A percentile compares a stretch with the other conserved stretches of the same genome.
Evolutionary conservation across 177 flowering plant species (phyloP).

Genomic region (Vitis hybrid): DNA sequence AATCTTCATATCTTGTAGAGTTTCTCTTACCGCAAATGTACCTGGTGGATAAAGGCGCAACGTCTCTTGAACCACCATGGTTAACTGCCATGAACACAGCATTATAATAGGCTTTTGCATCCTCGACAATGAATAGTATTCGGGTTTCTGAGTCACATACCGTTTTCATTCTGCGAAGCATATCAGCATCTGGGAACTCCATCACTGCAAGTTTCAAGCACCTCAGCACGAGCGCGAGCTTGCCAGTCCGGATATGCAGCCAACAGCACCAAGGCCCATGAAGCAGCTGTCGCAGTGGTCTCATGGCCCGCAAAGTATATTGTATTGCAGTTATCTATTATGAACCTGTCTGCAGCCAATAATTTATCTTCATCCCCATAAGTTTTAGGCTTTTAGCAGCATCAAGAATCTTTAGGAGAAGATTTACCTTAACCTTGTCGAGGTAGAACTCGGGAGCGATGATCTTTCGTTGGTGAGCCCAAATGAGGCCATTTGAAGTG

Average conservation of each 20-base stretch:
- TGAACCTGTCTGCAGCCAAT: slow-evolving; percentile 31
- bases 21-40: slow-evolving; percentile 27
- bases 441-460: slow-evolving; percentile 34
- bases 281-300: slow-evolving; percentile 40
- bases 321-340: slow-evolving; percentile 60
- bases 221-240: slow-evolving; percentile 49
- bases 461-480: slow-evolving; percentile 32
- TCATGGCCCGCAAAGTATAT: slow-evolving; percentile 67
- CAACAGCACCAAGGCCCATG: slow-evolving; percentile 49
- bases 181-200: slow-evolving; percentile 31
- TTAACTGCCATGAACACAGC: slow-evolving; percentile 27
- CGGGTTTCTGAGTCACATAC: slow-evolving; percentile 14
- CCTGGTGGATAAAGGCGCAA: slow-evolving; percentile 51
- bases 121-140: no score
- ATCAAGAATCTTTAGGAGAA: slow-evolving; percentile 25
- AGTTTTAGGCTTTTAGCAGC: slow-evolving; percentile 21
- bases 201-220: slow-evolving; percentile 28
- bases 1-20: slow-evolving; percentile 35
- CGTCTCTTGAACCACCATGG: slow-evolving; percentile 54
- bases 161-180: slow-evolving; percentile 43
- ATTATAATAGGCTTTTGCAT: no score
- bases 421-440: slow-evolving; percentile 34
- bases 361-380: slow-evolving; percentile 16
- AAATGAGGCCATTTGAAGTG: slow-evolving; percentile 26
- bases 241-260: slow-evolving; percentile 61